Evolutionary conservation across 2,329 filamentous ascomycete genomes (phyloP), one percentile per base, ranked within the genome.

Genomic region (Fusarium vanettenii): DNA sequence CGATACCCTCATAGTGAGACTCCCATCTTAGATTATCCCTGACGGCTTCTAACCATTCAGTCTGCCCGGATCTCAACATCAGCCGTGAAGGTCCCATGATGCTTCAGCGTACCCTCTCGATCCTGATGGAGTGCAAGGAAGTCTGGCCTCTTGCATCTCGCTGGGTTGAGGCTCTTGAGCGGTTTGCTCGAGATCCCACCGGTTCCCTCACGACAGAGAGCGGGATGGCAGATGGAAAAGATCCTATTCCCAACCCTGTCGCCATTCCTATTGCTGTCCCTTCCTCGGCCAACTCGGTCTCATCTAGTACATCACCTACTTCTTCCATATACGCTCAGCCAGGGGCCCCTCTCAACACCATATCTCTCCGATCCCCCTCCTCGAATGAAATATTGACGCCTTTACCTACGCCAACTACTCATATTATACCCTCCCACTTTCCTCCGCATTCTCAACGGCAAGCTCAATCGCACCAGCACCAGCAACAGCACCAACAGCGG

Each of bases 101-200:
- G 82, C 85, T 89, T 9, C 81, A 84, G 22, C 82, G 85, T 10
- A 86, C 84, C 35, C 83, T 87, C 25, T 74, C 70, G 4, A 87
- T 89, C 10, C 80, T 89, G 5, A 81, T 83, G 39, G 86, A 88
- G 62, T 87, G 86, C 76, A 85, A 85, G 66, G 82, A 86, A 43
- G 85, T 87, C 16, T 89, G 88, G 88, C 87, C 88, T 1, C 80
- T 89, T 8, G 87, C 88, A 2, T 81, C 82, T n/a, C 84, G 87
- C 8, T 89, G 88, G 88, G 83, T 86, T n/a, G 85, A 86, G 8
- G 84, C 86, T 1, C 79, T 89, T 4, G 85, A 87, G 60, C 85
- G 84, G 48, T 87, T 88, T 77, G 85, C 83, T 52, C 82, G 82
- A 29, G 84, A 87, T 66, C 83, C 86, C 8, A 85, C 84, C 63